phyloP scores from a whole-genome alignment of 768 basidiomycete species.

The Tulasnella sp. region DNA sequence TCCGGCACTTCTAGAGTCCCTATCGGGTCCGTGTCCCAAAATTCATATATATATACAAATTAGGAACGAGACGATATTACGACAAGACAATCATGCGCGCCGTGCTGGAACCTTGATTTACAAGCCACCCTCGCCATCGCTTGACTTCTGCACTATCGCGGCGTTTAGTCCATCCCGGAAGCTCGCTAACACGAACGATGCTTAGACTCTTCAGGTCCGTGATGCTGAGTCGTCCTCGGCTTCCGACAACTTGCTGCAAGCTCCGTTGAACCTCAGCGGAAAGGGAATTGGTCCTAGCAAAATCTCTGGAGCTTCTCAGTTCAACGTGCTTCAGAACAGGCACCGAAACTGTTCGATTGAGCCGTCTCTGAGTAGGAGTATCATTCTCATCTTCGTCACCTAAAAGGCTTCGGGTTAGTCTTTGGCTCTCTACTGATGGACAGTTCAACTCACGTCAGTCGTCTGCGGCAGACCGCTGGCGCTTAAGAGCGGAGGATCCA shows the following conservation, averaged over 20 bases:
- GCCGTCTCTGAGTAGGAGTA: not conserved
- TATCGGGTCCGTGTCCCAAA: too few species aligned
- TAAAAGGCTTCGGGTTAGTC: not conserved
- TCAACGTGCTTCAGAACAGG: not conserved
- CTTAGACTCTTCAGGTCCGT: not conserved
- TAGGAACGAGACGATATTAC: too few species aligned
- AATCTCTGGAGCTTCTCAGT: too few species aligned
- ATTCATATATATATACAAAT: too few species aligned
- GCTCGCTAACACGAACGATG: constrained; percentile 1
- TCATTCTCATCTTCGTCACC: not conserved
- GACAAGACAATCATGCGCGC: not conserved
- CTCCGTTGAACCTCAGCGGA: not conserved
- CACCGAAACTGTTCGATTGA: constrained; percentile 10
- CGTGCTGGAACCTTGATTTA: not conserved
- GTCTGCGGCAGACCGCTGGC: not conserved
- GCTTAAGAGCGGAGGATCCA: constrained; percentile 10
- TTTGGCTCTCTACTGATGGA: not conserved
- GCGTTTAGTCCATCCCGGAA: constrained; percentile 1
- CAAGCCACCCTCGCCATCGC: not conserved
- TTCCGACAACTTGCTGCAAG: constrained; percentile 9
- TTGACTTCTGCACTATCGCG: not conserved
- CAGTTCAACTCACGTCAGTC: not conserved
- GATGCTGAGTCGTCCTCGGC: not conserved
- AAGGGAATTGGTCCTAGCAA: not conserved
- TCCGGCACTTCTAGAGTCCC: too few species aligned